Evolutionary conservation across 2,329 filamentous ascomycete species (phyloP).

Genomic region (Ascomycota sp.): DNA sequence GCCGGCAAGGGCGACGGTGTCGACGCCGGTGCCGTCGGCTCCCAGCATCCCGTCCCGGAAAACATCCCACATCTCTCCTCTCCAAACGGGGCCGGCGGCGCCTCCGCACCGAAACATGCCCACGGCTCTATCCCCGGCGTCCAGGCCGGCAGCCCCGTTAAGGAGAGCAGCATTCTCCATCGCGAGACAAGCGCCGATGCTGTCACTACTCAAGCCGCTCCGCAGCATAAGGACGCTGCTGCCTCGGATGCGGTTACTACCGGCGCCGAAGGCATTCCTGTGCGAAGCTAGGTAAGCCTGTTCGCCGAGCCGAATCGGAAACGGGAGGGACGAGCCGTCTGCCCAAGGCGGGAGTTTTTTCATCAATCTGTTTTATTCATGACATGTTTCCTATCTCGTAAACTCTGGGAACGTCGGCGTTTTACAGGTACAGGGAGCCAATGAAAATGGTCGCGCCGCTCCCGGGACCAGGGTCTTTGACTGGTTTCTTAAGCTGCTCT

Average conservation of each 20-base stretch:
- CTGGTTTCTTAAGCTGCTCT: neutral
- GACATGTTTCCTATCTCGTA: neutral
- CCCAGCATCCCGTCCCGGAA: conserved; percentile 81
- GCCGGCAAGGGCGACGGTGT: conserved; percentile 89
- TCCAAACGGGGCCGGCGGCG: conserved; percentile 22
- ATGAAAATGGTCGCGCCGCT: neutral
- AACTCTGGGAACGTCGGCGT: conserved; percentile 2
- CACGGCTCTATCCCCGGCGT: conserved; percentile 22
- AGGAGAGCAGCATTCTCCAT: conserved; percentile 74
- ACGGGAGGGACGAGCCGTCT: too few species aligned
- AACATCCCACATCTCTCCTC: conserved; percentile 79
- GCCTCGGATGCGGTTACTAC: neutral
- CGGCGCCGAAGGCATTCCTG: conserved; percentile 29
- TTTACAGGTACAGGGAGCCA: conserved; percentile 2
- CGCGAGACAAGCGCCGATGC: conserved; percentile 51
- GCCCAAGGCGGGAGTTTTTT: too few species aligned
- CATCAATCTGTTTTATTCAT: too few species aligned
- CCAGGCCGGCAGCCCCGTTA: conserved; percentile 58
- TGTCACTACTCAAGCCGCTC: conserved; percentile 10
- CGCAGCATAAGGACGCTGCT: conserved; percentile 10
- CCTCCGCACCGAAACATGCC: conserved; percentile 13
- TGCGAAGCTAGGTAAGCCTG: conserved; percentile 27
- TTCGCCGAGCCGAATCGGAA: too few species aligned
- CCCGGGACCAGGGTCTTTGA: neutral
- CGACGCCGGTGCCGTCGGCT: conserved; percentile 80